These are phyloP conservation scores for Paraglomus brasilianum DNA, from an alignment of 192 early-diverging fungal species.

Conservation along the genomic window DNA sequence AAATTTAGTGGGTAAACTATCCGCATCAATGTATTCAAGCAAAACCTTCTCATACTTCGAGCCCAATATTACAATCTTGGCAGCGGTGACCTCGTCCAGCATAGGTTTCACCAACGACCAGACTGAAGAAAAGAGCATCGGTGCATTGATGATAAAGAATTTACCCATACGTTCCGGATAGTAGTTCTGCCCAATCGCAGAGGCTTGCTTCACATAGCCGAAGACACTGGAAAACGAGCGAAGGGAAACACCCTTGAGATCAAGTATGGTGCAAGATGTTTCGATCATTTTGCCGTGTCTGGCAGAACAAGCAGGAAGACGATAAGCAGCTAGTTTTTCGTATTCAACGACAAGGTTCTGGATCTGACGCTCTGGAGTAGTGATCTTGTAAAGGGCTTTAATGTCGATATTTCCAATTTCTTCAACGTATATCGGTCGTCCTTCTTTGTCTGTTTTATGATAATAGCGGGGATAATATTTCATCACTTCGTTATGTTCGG, in stretches of 20 bases:
- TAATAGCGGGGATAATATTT: constrained; percentile 74
- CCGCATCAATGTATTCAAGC: constrained; percentile 45
- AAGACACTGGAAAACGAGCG: constrained; percentile 62
- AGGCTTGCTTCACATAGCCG: constrained; percentile 64
- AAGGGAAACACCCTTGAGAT: constrained; percentile 70
- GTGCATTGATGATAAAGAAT: constrained; percentile 82
- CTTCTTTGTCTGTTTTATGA: constrained; percentile 73
- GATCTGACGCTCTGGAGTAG: constrained; percentile 68
- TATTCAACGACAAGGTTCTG: constrained; percentile 75
- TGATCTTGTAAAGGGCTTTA: constrained; percentile 59
- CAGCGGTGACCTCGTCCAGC: constrained; percentile 54
- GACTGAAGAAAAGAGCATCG: constrained; percentile 66
- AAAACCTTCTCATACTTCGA: constrained; percentile 44
- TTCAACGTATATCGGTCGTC: constrained; percentile 75
- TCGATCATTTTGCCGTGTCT: constrained; percentile 57
- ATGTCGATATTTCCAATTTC: constrained; percentile 65
- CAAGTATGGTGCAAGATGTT: constrained; percentile 71
- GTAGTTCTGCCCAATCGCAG: constrained; percentile 74
- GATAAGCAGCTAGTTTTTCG: constrained; percentile 62
- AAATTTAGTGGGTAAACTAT: constrained; percentile 42
- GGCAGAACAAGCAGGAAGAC: constrained; percentile 66
- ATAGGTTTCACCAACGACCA: constrained; percentile 55
- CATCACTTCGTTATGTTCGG: constrained; percentile 61
- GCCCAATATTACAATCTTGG: constrained; percentile 54
- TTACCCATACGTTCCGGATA: constrained; percentile 82